Base-by-base conservation (phyloP, 495 filamentous ascomycete species). In the Penicillium manginii region DNA sequence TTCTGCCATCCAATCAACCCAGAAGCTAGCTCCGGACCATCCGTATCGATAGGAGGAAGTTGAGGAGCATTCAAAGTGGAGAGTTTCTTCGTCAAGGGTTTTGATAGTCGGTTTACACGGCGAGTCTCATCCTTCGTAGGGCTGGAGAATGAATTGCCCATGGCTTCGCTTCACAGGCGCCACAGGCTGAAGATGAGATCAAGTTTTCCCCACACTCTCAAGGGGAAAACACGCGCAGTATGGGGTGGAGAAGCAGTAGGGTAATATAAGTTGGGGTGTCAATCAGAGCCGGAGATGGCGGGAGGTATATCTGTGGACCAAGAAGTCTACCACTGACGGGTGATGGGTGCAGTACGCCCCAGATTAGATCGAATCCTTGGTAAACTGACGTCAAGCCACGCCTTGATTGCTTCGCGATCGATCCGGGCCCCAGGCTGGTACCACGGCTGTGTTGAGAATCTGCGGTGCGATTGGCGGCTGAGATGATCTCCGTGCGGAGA, bases 41-140 rank as follows among this genome's bases (percentile, higher is more conserved):
- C 58, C 17, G 47, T 22, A 31, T 61, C 53, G 8, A 43, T 33
- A 2, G 19, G 55, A 10, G 53, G 32, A 1, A 31, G 29, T 50
- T 52, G 43, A 22, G 57, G 52, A 50, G 51, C 32, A 59, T 47
- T 62, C 7, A 42, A 46, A 42, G 52, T 15, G 17, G 54, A 23
- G 2, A 65, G 22, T 19, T 62, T 65, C 47, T 69, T 75, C 12
- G 72, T 71, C 21, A 71, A 67, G 18, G 79, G 77, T 42, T 82
- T 82, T 23, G 78, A 79, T 46, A 80, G 66, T 31, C 77, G 72
- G 33, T 75, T 78, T 22, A 68, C 63, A 39, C 69, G 72, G 53
- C 67, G 68, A 35, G 60, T 71, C 52, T 79, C 77, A 39, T 75
- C 64, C 68, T 66, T 73, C 42, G 62, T 69, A 59, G 59, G 60